These are phyloP conservation scores for Entomortierella parvispora DNA, from an alignment of 192 early-diverging fungal species.

Conservation along the genomic window DNA sequence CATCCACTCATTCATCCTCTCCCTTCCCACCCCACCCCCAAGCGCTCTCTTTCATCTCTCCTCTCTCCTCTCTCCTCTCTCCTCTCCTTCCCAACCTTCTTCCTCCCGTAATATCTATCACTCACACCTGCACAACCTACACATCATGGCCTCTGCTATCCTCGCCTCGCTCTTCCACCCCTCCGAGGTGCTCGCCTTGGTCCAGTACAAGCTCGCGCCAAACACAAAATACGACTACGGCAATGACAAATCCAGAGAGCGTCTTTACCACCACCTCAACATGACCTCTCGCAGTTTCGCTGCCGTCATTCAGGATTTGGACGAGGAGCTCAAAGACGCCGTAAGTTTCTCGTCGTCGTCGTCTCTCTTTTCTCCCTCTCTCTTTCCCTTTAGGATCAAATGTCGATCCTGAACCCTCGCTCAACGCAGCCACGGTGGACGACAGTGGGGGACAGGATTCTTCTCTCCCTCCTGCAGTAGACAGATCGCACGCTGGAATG, in stretches of 20 bases:
- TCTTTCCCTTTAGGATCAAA: too few species aligned
- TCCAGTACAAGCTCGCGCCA: conserved; percentile 68
- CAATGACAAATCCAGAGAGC: conserved; percentile 62
- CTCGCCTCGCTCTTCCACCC: conserved; percentile 82
- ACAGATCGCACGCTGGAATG: too few species aligned
- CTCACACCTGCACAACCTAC: neutral
- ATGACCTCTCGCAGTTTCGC: conserved; percentile 97
- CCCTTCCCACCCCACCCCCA: neutral
- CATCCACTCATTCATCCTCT: neutral
- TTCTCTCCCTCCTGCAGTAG: too few species aligned
- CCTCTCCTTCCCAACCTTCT: neutral
- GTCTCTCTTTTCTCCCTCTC: too few species aligned
- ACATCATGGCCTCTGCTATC: conserved; percentile 62
- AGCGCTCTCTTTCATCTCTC: neutral
- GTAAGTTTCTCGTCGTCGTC: conserved; percentile 50
- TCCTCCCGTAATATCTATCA: too few species aligned
- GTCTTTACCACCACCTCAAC: conserved; percentile 92
- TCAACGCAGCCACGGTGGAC: too few species aligned
- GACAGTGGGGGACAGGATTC: too few species aligned
- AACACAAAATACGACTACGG: conserved; percentile 66
- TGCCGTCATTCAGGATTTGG: conserved; percentile 90
- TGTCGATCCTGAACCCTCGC: too few species aligned
- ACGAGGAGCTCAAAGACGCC: conserved; percentile 80
- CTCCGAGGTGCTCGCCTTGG: conserved; percentile 84
- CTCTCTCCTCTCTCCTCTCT: neutral